phyloP scores from a whole-genome alignment of 148 eudicot genomes.

The Spergularia bocconei region DNA sequence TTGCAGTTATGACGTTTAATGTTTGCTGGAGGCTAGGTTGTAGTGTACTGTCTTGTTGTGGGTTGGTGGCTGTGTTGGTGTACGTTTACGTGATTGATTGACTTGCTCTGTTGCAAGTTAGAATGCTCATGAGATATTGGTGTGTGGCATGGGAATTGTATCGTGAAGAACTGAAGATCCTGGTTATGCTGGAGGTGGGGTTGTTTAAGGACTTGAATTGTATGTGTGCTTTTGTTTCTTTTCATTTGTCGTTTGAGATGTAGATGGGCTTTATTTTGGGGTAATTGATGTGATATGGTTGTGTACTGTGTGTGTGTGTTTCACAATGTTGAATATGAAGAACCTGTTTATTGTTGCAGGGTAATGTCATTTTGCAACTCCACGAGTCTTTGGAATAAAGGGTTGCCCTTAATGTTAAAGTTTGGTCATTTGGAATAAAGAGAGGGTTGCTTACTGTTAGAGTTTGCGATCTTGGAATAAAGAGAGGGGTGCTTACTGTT shows the following conservation, averaged over 20 bases:
- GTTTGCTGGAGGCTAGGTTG: no score
- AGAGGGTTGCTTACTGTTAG: slow-evolving; percentile 52
- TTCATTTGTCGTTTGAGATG: neutral
- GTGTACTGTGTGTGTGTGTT: no score
- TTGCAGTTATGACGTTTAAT: no score
- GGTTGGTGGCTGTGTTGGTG: no score
- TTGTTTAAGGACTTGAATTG: neutral
- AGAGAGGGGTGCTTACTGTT: no score
- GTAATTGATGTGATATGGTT: neutral
- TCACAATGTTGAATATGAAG: neutral
- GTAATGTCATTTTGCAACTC: slow-evolving; percentile 75
- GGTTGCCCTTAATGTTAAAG: slow-evolving; percentile 47
- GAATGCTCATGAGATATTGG: no score
- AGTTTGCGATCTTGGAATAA: slow-evolving; percentile 41
- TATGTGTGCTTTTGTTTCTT: neutral
- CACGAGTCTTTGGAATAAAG: slow-evolving; percentile 54
- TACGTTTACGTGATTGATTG: no score
- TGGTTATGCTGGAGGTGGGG: neutral
- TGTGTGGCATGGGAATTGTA: no score
- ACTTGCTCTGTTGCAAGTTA: no score
- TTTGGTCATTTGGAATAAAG: slow-evolving; percentile 43
- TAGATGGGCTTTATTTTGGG: neutral
- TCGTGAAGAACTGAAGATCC: no score
- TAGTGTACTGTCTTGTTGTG: no score
- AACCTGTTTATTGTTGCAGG: slow-evolving; percentile 23